Evolutionary conservation across 148 eudicot genomes (phyloP).

Genomic region (Nyssa sinensis): DNA sequence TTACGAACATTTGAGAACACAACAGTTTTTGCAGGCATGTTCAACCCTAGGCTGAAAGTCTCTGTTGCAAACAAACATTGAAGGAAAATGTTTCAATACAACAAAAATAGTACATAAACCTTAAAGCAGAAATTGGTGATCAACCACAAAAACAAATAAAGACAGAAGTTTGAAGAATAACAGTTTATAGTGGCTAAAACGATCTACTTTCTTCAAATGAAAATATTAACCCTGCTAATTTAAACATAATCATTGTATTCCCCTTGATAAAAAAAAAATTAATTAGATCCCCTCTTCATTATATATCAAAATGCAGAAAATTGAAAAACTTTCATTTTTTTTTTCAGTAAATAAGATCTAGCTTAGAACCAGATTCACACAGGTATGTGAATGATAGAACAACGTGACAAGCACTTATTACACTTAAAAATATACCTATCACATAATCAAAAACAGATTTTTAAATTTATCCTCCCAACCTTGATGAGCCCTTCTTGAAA

Average conservation of each 20-base stretch:
- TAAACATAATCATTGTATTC: background rate
- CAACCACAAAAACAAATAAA: background rate
- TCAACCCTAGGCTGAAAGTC: constrained; percentile 96
- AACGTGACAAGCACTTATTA: background rate
- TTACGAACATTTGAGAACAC: constrained; percentile 98
- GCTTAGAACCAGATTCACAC: background rate
- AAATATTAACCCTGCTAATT: constrained; percentile 1
- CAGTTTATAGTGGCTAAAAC: background rate
- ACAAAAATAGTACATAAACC: background rate
- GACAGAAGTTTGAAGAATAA: background rate
- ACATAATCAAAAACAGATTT: constrained; percentile 2
- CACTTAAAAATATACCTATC: background rate
- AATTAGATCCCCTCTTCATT: background rate
- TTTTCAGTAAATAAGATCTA: too few species aligned
- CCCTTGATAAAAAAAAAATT: too few species aligned
- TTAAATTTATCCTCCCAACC: constrained; percentile 40
- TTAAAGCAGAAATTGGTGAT: background rate
- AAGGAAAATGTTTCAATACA: constrained; percentile 29
- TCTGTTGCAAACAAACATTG: constrained; percentile 99
- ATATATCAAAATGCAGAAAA: background rate
- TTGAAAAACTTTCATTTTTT: background rate
- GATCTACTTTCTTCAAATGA: background rate
- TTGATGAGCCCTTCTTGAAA: constrained; percentile 98
- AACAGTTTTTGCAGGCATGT: constrained; percentile 99
- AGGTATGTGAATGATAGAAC: background rate